Conservation (phyloP, 257 asterid genomes). For the Buddleja alternifolia region DNA sequence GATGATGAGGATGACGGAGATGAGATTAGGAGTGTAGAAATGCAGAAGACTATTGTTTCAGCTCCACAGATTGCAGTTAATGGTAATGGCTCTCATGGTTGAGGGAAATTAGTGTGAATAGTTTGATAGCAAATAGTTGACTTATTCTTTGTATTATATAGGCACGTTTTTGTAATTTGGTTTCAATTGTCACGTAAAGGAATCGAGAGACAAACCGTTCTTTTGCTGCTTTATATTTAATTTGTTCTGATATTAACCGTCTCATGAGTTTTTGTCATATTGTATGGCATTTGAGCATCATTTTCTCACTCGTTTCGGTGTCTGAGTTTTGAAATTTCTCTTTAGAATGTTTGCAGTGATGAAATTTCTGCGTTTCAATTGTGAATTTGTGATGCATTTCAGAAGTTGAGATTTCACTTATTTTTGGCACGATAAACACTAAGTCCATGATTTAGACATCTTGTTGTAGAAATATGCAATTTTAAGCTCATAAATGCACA, state of each 20-base stretch:
- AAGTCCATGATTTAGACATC: not conserved
- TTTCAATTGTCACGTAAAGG: constrained; percentile 21
- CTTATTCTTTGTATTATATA: constrained; percentile 28
- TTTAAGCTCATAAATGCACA: not conserved
- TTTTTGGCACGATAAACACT: not conserved
- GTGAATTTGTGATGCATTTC: not conserved
- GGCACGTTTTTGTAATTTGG: constrained; percentile 28
- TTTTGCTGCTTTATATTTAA: constrained; percentile 13
- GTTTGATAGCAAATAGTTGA: constrained; percentile 17
- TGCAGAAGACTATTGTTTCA: too few species aligned
- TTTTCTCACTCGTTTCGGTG: too few species aligned
- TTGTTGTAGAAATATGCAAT: not conserved
- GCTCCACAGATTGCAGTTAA: constrained; percentile 53
- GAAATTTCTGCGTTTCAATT: not conserved
- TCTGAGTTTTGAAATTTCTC: too few species aligned
- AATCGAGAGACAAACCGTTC: constrained; percentile 6
- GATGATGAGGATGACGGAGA: constrained; percentile 77
- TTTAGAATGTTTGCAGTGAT: not conserved
- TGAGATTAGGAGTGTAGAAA: constrained; percentile 55
- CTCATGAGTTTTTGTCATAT: too few species aligned
- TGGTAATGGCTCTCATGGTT: constrained; percentile 56
- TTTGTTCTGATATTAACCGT: not conserved
- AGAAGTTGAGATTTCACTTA: not conserved
- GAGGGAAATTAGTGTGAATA: constrained; percentile 38
- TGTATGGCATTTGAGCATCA: constrained; percentile 13